These are phyloP conservation scores for Sporothrix dimorphospora DNA, from an alignment of 2,329 filamentous ascomycete genomes.

Conservation along the genomic window DNA sequence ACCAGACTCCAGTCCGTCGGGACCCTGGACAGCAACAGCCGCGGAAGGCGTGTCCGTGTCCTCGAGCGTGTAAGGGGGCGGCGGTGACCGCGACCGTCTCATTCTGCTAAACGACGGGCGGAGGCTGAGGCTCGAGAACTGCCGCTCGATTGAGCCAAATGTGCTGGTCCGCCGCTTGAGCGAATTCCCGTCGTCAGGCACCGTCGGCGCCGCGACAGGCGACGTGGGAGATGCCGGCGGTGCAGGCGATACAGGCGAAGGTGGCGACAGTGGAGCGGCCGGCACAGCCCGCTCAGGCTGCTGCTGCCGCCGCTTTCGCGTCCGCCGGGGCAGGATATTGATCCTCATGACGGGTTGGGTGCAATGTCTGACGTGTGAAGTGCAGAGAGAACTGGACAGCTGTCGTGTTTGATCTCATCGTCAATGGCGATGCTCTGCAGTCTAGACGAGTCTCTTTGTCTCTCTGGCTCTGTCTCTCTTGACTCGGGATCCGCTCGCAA, in stretches of 20 bases:
- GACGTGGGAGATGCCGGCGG: not conserved
- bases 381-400: not conserved
- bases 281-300: not conserved
- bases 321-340: not conserved
- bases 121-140: constrained; percentile 1
- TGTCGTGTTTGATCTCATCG: not conserved
- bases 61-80: constrained; percentile 15
- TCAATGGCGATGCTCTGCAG: not conserved
- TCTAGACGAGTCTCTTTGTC: not conserved
- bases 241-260: not conserved
- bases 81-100: constrained; percentile 19
- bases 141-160: not conserved
- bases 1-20: not conserved
- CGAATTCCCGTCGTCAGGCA: not conserved
- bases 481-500: not conserved
- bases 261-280: not conserved
- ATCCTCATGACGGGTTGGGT: not conserved
- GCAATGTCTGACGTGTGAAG: not conserved
- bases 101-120: not conserved
- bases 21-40: not conserved
- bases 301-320: not conserved
- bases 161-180: not conserved
- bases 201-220: too few species aligned
- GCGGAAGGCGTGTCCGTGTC: not conserved
- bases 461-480: not conserved